Evolutionary conservation across 371 early-diverging fungal genomes (phyloP).

Genomic region (Sporodiniella umbellata): DNA sequence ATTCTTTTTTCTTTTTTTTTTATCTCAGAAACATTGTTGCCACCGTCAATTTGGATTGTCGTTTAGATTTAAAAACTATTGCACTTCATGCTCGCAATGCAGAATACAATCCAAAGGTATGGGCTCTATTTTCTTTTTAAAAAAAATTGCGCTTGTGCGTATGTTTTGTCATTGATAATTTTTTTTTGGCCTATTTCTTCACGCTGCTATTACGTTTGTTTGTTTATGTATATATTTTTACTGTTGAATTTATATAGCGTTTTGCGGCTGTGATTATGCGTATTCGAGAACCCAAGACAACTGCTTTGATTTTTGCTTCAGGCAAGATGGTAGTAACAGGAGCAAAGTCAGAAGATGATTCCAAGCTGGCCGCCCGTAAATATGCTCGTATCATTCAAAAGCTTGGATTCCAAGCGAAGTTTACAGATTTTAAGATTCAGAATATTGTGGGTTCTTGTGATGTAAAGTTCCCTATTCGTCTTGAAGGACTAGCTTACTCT

Average conservation of each 20-base stretch:
- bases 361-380: constrained; percentile 97
- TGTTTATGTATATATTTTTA: no score
- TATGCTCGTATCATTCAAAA: constrained; percentile 99
- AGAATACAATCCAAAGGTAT: constrained; percentile 99
- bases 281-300: constrained; percentile 99
- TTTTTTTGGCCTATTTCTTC: no score
- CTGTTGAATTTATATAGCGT: no score
- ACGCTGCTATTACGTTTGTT: no score
- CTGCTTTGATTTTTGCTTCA: constrained; percentile 99
- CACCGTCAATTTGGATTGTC: constrained; percentile 99
- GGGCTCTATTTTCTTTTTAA: no score
- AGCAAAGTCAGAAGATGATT: constrained; percentile 96
- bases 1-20: constrained; percentile 7
- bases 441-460: constrained; percentile 99
- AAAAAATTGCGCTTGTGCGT: no score
- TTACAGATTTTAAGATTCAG: constrained; percentile 99
- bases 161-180: neutral
- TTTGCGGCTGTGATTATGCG: constrained; percentile 99
- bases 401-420: constrained; percentile 98
- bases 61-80: constrained; percentile 99
- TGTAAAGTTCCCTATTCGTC: constrained; percentile 99
- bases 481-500: constrained; percentile 98
- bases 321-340: constrained; percentile 99
- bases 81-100: constrained; percentile 99
- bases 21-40: constrained; percentile 95